phyloP scores from a whole-genome alignment of 305 asterid species.

The Coffea humblotiana region DNA sequence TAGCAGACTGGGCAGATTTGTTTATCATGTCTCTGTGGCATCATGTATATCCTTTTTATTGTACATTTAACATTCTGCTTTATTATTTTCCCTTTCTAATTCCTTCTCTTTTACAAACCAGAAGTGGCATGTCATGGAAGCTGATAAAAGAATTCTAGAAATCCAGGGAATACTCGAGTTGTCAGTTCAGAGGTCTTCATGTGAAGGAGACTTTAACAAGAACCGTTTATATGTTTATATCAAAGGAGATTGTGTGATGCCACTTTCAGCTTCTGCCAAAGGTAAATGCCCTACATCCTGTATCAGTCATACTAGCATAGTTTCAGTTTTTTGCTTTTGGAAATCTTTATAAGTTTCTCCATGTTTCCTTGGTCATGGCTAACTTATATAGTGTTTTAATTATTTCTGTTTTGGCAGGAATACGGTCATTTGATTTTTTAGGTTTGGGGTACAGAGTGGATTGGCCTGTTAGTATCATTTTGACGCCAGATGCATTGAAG shows the following conservation, averaged over 20 bases:
- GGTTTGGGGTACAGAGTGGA: constrained; percentile 94
- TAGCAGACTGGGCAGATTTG: constrained; percentile 96
- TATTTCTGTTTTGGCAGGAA: constrained; percentile 57
- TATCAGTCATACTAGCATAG: background rate
- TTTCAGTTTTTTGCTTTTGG: background rate
- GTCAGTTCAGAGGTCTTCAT: constrained; percentile 94
- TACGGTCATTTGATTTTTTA: constrained; percentile 75
- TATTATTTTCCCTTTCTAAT: constrained; percentile 30
- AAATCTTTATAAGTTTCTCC: background rate
- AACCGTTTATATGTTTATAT: constrained; percentile 67
- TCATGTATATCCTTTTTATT: constrained; percentile 48
- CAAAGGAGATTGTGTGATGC: constrained; percentile 49
- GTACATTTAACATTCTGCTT: constrained; percentile 21
- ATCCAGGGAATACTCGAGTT: constrained; percentile 89
- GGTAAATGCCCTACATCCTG: constrained; percentile 43
- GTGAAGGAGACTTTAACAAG: constrained; percentile 86
- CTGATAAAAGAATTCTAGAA: constrained; percentile 80
- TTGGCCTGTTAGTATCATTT: constrained; percentile 89
- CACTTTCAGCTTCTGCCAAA: constrained; percentile 52
- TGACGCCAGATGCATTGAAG: constrained; percentile 74
- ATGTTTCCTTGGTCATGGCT: constrained; percentile 13
- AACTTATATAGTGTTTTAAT: constrained; percentile 22
- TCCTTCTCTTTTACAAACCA: constrained; percentile 41
- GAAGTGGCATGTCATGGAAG: constrained; percentile 87
- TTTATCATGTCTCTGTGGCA: constrained; percentile 85